Conservation (phyloP, 495 filamentous ascomycete species). For the Umbilicaria muhlenbergii region DNA sequence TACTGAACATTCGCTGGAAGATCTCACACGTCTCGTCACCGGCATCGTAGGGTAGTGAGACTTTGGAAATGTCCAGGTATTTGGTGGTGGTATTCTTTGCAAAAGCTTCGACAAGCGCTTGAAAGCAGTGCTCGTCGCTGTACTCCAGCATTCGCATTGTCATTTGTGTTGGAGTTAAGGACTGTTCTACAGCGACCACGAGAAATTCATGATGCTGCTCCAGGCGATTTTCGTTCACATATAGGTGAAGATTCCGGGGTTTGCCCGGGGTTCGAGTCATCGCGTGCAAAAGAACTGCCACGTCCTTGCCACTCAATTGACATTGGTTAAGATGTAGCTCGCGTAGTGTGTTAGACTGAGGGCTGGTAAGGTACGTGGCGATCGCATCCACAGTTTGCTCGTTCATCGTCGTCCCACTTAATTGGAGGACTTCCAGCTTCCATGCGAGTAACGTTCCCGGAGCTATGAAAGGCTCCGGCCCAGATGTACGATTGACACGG, state of each 20-base stretch:
- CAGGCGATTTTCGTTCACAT: conserved; percentile 69
- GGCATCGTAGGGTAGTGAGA: conserved; percentile 66
- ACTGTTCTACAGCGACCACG: conserved; percentile 47
- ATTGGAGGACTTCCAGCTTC: conserved; percentile 57
- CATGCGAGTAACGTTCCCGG: conserved; percentile 53
- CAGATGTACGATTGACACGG: conserved; percentile 45
- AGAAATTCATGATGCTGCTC: conserved; percentile 56
- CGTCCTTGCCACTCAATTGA: conserved; percentile 58
- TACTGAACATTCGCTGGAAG: conserved; percentile 60
- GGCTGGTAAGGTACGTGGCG: conserved; percentile 43
- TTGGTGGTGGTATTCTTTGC: conserved; percentile 55
- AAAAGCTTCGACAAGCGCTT: conserved; percentile 55
- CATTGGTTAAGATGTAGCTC: conserved; percentile 65
- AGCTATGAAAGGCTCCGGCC: conserved; percentile 46
- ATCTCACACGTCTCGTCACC: conserved; percentile 56
- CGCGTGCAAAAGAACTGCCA: conserved; percentile 62
- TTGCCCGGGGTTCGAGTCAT: conserved; percentile 38
- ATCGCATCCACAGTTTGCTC: conserved; percentile 39
- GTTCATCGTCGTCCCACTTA: conserved; percentile 51
- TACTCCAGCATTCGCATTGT: conserved; percentile 81
- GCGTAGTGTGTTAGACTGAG: conserved; percentile 48
- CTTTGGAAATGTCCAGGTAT: conserved; percentile 77
- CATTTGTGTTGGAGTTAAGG: conserved; percentile 52
- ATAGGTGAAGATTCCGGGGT: conserved; percentile 54
- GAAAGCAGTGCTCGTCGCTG: conserved; percentile 59